Base-by-base conservation (phyloP, 108 stramenopile genomes). In the Cyclotella distinguenda region DNA sequence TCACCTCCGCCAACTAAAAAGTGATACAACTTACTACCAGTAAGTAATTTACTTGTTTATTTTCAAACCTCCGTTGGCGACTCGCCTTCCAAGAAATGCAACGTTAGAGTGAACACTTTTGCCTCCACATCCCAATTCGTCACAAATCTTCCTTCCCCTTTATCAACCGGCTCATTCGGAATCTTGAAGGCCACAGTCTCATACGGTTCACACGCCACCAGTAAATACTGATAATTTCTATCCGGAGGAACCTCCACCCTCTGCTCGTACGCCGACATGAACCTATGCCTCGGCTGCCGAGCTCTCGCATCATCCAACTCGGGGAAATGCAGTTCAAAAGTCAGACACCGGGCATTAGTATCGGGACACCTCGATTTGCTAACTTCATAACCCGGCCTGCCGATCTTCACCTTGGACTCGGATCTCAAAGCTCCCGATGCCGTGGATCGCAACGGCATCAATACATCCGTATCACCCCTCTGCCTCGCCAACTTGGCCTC, bases 181-280 rank as follows among this genome's bases (percentile, higher is more conserved):
- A 99, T 90, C 82, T 98, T 98, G 77, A 99, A 99, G 7, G 92
- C 99, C 33, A 99, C 87, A 23, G 98, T 99, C 74, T 99, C 97
- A 69, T 99, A 99, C 12, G 98, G 98, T 47, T 98, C 99, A 54
- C 96, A 97, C 19, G 99, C 99, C 70, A 99, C 85, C 21, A 99
- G 79, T 0, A 99, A 82, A 56, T 97, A 99, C 72, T 98, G 96
- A 60, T 95, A 97, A 6, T 83, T 78, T 54, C 91, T 89, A 82
- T 98, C 97, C 1, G 97, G 94, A 0, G 97, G 96, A 8, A 83
- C 80, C 49, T 99, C 99, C 32, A 98, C 93, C 43, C 84, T 68
- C 81, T 99, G 99, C 82, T 99, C 98, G 84, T 91, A 99, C 49
- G 99, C 95, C 36, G 85, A 87, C 99, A 99, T 99, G 85, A 99